Base-by-base conservation (phyloP, 202 grass and related monocot species). In the Setaria italica region DNA sequence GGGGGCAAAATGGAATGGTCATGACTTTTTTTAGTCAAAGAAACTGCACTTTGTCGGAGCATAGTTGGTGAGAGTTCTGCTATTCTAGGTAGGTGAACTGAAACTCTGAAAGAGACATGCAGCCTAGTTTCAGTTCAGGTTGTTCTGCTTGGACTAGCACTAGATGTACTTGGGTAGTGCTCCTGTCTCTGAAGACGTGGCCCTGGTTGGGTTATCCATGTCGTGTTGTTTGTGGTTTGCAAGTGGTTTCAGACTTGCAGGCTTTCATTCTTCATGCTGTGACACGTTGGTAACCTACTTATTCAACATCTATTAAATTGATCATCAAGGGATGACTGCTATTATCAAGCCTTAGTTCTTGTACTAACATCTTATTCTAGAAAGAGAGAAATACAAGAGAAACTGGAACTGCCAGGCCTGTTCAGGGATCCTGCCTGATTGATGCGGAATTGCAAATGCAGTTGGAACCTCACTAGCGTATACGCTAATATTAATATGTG, bases 21-120 rank as follows among this genome's bases (percentile, higher is more conserved):
- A 9, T 4, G 43, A 0, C 46, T 65, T 77, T 48, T 81, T 49
- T 57, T 85, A 63, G 34, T 70, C 3, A 70, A 79, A 70, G 67
- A 48, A 58, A 42, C 30, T 74, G 55, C 11, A 46, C 8, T 81
- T 89, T 34, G 55, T 76, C 32, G 72, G 83, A 70, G 66, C 35
- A 57, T 81, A 76, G 74, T 59, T 42, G 53, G 74, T 76, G 72
- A 56, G 33, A 14, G 53, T 11, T 59, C 58, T 80, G 63, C 53
- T 53, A 56, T 70, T 57, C 79, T 83, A 43, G 81, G 85, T 85
- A 66, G 88, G 83, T 72, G 88, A 86, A 78, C 87, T 85, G 77
- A 78, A 78, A 78, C 75, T 82, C 67, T 72, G 67, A 81, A 69
- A 76, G 77, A 85, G 60, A 57, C 77, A 42, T 80, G 57, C 78